Percentiles rank a stretch among this genome's conserved stretches.
phyloP scores from a whole-genome alignment of 768 basidiomycete genomes.

The Calvatia gigantea region DNA sequence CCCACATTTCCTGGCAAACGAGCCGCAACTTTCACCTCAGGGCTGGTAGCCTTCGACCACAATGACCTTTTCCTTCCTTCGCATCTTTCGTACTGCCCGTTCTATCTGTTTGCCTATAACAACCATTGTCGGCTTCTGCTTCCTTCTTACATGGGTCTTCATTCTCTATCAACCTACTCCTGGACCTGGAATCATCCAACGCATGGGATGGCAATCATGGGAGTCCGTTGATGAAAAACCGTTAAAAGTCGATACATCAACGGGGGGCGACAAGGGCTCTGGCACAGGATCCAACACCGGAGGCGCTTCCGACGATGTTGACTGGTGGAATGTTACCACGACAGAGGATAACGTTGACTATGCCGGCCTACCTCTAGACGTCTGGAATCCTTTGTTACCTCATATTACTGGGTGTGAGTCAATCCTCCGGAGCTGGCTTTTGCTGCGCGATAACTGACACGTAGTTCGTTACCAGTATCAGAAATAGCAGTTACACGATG shows the following conservation, averaged over 20 bases:
- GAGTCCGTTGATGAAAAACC: constrained; percentile 43
- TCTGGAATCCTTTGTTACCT: constrained; percentile 73
- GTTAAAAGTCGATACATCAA: background rate
- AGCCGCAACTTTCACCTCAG: constrained; percentile 14
- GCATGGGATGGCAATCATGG: constrained; percentile 90
- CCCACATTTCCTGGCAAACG: background rate
- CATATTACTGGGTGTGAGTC: constrained; percentile 74
- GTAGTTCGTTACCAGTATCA: constrained; percentile 51
- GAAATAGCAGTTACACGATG: constrained; percentile 76
- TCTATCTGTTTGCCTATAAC: constrained; percentile 57
- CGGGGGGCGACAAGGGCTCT: constrained; percentile 5
- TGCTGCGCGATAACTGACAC: constrained; percentile 2
- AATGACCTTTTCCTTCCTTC: constrained; percentile 34
- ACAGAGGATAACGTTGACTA: constrained; percentile 42
- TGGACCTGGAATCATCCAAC: constrained; percentile 67
- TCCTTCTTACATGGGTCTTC: constrained; percentile 72
- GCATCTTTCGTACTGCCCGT: constrained; percentile 47
- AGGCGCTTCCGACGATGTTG: constrained; percentile 30
- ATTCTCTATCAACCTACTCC: constrained; percentile 76
- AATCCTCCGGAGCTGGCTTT: background rate
- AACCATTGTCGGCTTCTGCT: constrained; percentile 62
- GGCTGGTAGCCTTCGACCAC: constrained; percentile 27
- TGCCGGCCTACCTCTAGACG: constrained; percentile 75
- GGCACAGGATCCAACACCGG: constrained; percentile 10
- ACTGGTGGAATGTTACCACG: constrained; percentile 68